A percentile compares a stretch with the other conserved stretches of the same genome.
These are phyloP conservation scores for Chrysosporium keratinophilum DNA, from an alignment of 2,329 filamentous ascomycete genomes.

Conservation along the genomic window DNA sequence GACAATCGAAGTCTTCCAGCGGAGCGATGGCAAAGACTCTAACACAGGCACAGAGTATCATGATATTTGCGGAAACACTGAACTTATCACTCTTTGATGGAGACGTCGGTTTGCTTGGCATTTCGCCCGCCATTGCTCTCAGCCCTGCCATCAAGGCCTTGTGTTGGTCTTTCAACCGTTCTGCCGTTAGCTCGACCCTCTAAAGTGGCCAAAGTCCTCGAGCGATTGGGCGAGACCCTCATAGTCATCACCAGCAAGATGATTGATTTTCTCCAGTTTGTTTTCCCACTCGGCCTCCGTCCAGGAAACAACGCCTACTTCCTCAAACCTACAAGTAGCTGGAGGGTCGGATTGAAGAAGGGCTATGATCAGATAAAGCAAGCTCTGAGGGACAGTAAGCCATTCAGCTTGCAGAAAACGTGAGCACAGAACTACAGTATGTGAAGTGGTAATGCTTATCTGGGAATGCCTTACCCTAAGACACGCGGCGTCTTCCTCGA, in stretches of 20 bases:
- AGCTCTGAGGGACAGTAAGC: not conserved
- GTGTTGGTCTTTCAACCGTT: not conserved
- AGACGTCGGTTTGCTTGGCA: not conserved
- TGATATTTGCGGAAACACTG: not conserved
- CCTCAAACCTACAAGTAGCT: not conserved
- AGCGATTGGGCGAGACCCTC: not conserved
- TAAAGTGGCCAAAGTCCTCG: not conserved
- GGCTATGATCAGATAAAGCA: not conserved
- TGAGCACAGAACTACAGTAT: not conserved
- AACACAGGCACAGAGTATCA: not conserved
- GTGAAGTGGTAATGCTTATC: not conserved
- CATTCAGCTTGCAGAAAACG: not conserved
- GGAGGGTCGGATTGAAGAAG: not conserved
- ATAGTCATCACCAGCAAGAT: not conserved
- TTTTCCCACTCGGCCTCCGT: not conserved
- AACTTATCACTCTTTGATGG: not conserved
- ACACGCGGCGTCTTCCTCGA: not conserved
- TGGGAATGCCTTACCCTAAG: not conserved
- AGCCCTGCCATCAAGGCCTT: not conserved
- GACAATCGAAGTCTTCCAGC: too few species aligned
- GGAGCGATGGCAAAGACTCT: not conserved
- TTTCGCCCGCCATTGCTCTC: not conserved
- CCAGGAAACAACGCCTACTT: not conserved
- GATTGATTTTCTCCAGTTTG: too few species aligned
- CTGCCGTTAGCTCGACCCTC: not conserved